phyloP scores from a whole-genome alignment of 805 yeast species.

The Wickerhamomyces kurtzmanii region DNA sequence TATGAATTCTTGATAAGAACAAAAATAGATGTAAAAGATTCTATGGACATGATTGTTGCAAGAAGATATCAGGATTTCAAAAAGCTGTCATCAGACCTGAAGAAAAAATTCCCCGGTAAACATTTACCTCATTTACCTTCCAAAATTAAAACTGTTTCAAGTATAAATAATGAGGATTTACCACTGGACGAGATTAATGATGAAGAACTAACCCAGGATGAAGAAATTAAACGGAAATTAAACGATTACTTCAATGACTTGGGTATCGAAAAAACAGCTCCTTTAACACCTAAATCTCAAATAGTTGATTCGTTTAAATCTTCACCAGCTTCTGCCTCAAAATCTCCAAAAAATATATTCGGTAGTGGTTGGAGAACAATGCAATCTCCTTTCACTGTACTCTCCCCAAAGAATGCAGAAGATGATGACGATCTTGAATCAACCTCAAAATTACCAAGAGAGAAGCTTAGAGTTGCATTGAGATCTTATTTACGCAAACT shows the following conservation, averaged over 20 bases:
- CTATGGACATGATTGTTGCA: constrained; percentile 24
- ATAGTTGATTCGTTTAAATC: constrained; percentile 4
- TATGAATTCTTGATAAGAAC: constrained; percentile 15
- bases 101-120: constrained; percentile 57
- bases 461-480: constrained; percentile 66
- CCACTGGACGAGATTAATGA: constrained; percentile 2
- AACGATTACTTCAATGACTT: constrained; percentile 10
- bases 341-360: constrained; percentile 1
- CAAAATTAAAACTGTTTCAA: constrained; percentile 32
- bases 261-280: constrained; percentile 4
- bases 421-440: no score
- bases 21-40: constrained; percentile 9
- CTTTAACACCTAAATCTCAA: constrained; percentile 1
- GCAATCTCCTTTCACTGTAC: neutral
- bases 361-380: no score
- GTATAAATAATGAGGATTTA: constrained; percentile 7
- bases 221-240: constrained; percentile 9
- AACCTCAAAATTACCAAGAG: constrained; percentile 43
- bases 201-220: constrained; percentile 11
- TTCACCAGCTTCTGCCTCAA: constrained; percentile 2
- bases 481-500: constrained; percentile 61
- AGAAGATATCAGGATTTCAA: constrained; percentile 65
- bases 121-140: constrained; percentile 50
- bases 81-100: constrained; percentile 41
- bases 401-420: constrained; percentile 1